Evolutionary conservation across 345 rosid species (phyloP).

Genomic region (Populus euphratica): DNA sequence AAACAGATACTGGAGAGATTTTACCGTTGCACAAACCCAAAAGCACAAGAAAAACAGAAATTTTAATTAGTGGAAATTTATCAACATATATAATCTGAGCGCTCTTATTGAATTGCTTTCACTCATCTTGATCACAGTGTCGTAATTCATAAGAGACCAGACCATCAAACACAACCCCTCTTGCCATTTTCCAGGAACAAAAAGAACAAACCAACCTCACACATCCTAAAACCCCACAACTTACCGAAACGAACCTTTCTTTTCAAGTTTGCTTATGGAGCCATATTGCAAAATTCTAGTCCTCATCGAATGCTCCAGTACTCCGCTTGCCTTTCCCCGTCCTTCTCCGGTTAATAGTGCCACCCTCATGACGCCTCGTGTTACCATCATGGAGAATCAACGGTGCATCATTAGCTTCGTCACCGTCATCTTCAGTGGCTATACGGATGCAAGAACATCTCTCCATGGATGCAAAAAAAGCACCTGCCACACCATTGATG

Average conservation of each 20-base stretch:
- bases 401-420: constrained; percentile 48
- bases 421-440: constrained; percentile 49
- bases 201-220: neutral
- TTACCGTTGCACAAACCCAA: neutral
- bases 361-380: constrained; percentile 20
- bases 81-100: neutral
- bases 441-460: constrained; percentile 63
- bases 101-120: constrained; percentile 10
- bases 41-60: neutral
- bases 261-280: neutral
- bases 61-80: neutral
- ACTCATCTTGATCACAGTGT: neutral
- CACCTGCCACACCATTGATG: constrained; percentile 48
- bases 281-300: neutral
- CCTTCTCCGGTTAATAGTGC: constrained; percentile 29
- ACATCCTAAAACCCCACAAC: constrained; percentile 13
- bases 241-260: constrained; percentile 8
- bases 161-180: neutral
- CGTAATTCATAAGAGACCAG: neutral
- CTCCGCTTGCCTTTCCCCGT: constrained; percentile 32
- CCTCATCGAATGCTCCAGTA: neutral
- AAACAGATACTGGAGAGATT: neutral
- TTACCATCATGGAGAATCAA: constrained; percentile 49
- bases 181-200: neutral
- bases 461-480: constrained; percentile 59